Base-by-base conservation (phyloP, 495 filamentous ascomycete genomes). In the Rusavskia elegans region DNA sequence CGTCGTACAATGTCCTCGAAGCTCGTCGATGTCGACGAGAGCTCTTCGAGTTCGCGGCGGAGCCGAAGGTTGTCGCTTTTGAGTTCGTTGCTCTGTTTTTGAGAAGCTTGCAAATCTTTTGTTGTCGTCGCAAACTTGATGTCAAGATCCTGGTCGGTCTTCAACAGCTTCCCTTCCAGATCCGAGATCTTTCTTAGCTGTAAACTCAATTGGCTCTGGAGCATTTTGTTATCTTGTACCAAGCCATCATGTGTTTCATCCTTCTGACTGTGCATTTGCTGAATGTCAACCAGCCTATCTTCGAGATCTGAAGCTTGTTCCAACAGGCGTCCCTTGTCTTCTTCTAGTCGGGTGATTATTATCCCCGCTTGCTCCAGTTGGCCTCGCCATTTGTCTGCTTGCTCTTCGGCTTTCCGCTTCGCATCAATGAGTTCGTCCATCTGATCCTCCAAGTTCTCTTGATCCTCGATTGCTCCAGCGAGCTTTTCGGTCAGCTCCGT, bases 141-240 rank as follows among this genome's bases (percentile, higher is more conserved):
- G 53, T 97, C 92, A 11, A 90, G 70, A 56, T 95, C 90, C 56
- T 95, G 86, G 53, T 97, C 92, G 0, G 78, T 79, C 62, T 89
- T 85, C 37, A 94, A 66, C 14, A 96, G 64, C 61, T 87, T 95
- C 37, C 74, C 73, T 62, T 97, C 90, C 11, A 96, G 69, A 50
- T 97, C 93, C 42, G 87, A 82, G 5, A 88, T 66, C 57, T 97
- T 98, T 23, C 89, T 82, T 38, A 95, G 88, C 64, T 95, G 95
- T 52, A 97, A 65, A 46, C 77, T 79, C 17, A 97, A 70, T 57
- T 96, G 90, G 52, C 92, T 97, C 55, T 89, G 82, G 20, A 98
- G 77, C 78, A 96, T 87, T 62, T 85, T 86, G 54, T 95, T 77
- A 53, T 96, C 89, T 51, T 86, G 82, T 23, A 76, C 74, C 2